Conservation (phyloP, 495 filamentous ascomycete genomes). For the Beverwykella pulmonaria region DNA sequence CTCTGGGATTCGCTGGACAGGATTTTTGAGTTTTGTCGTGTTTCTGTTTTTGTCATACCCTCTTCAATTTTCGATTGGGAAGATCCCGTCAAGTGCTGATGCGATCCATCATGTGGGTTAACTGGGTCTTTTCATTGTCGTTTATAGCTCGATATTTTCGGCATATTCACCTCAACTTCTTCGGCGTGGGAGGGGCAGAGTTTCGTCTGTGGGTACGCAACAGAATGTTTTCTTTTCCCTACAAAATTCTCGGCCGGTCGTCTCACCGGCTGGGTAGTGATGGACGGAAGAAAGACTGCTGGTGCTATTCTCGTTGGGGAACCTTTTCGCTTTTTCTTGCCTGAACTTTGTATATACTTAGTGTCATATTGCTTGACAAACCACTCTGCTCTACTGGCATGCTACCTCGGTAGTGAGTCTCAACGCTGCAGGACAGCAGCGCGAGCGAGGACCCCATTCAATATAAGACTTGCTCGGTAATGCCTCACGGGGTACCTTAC, state of each 20-base stretch:
- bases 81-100: constrained; percentile 39
- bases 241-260: not conserved
- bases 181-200: not conserved
- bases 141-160: constrained; percentile 2
- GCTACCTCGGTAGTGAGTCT: not conserved
- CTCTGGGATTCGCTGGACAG: constrained; percentile 4
- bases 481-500: constrained; percentile 2
- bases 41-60: constrained; percentile 24
- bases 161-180: not conserved
- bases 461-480: constrained; percentile 16
- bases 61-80: constrained; percentile 10
- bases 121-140: constrained; percentile 32
- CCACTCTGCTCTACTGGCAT: constrained; percentile 9
- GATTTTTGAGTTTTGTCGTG: constrained; percentile 1
- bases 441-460: constrained; percentile 23
- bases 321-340: not conserved
- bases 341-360: constrained; percentile 23
- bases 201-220: not conserved
- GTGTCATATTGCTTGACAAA: constrained; percentile 23
- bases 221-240: not conserved
- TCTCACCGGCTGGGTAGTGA: not conserved
- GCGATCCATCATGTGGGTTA: constrained; percentile 32
- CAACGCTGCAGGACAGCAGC: constrained; percentile 22
- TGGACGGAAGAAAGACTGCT: not conserved
- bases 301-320: not conserved